A percentile compares a stretch with the other conserved stretches of the same genome.
phyloP scores from a whole-genome alignment of 2,329 filamentous ascomycete genomes.

The Hymenoscyphus infarciens region DNA sequence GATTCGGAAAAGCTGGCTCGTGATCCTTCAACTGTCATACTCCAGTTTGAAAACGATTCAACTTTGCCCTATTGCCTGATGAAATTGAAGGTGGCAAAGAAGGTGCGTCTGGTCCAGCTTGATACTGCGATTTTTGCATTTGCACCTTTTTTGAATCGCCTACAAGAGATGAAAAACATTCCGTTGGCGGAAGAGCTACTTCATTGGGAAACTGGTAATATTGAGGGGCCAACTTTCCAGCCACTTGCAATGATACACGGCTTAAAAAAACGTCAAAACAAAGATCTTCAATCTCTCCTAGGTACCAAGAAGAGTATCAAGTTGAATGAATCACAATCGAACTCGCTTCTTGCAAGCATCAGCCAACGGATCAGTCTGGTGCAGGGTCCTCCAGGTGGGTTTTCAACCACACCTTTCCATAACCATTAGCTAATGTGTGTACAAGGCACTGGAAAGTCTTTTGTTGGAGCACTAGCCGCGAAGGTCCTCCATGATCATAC shows the following conservation, averaged over 20 bases:
- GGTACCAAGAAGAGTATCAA: constrained; percentile 33
- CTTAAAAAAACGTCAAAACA: neutral
- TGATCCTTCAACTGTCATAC: constrained; percentile 44
- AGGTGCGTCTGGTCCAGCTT: constrained; percentile 53
- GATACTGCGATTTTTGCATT: constrained; percentile 66
- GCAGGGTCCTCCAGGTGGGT: constrained; percentile 64
- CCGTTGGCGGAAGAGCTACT: constrained; percentile 55
- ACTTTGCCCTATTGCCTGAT: constrained; percentile 47
- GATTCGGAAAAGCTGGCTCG: constrained; percentile 44
- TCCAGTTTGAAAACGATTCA: constrained; percentile 48
- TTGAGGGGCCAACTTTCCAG: constrained; percentile 19
- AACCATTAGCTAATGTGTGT: neutral
- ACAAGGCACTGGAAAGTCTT: constrained; percentile 65
- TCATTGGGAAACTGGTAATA: constrained; percentile 26
- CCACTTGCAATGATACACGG: constrained; percentile 20
- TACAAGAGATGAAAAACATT: constrained; percentile 54
- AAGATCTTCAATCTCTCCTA: constrained; percentile 36
- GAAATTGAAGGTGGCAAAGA: constrained; percentile 37
- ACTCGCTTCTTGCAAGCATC: constrained; percentile 54
- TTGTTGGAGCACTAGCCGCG: constrained; percentile 62
- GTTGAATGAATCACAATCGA: constrained; percentile 52
- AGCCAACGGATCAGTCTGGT: constrained; percentile 55
- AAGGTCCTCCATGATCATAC: constrained; percentile 52
- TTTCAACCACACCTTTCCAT: neutral
- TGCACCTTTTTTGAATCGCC: constrained; percentile 59